phyloP scores from a whole-genome alignment of 1,284 basidiomycete genomes.

The Cystobasidium sp. region DNA sequence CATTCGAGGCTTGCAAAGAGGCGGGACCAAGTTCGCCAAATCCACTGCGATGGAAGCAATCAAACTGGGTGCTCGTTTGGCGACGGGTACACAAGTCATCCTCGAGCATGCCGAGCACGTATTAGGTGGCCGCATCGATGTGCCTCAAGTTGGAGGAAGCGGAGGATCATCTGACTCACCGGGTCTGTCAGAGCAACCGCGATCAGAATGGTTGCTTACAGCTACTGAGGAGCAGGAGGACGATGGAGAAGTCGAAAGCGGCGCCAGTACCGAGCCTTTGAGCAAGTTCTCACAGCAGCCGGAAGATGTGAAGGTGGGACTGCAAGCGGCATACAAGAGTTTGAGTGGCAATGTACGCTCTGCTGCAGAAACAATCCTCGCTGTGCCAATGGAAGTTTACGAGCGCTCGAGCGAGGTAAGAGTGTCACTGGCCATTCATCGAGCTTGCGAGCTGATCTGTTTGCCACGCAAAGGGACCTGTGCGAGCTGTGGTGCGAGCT shows the following conservation, averaged over 20 bases:
- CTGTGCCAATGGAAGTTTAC: constrained; percentile 98
- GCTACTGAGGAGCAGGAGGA: constrained; percentile 37
- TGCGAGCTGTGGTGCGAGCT: constrained; percentile 88
- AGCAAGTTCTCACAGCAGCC: constrained; percentile 93
- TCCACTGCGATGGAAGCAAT: constrained; percentile 93
- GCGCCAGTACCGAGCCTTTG: constrained; percentile 61
- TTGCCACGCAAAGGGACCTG: constrained; percentile 69
- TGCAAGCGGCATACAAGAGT: constrained; percentile 87
- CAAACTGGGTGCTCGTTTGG: constrained; percentile 89
- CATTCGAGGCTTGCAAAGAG: constrained; percentile 89
- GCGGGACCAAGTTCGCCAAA: constrained; percentile 86
- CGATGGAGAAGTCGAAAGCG: not conserved
- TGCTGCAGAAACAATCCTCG: constrained; percentile 96
- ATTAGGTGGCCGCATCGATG: constrained; percentile 66
- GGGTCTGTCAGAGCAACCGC: not conserved
- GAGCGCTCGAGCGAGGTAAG: constrained; percentile 84
- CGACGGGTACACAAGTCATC: constrained; percentile 96
- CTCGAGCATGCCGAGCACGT: constrained; percentile 93
- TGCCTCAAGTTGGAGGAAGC: not conserved
- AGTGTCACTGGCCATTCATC: constrained; percentile 56
- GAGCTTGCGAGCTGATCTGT: constrained; percentile 1
- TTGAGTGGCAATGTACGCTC: constrained; percentile 81
- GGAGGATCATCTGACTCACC: not conserved
- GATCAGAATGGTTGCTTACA: constrained; percentile 9
- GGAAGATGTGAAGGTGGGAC: constrained; percentile 76